Evolutionary conservation across 2,329 filamentous ascomycete genomes (phyloP).

Genomic region (Lasiodiplodia hormozganensis): DNA sequence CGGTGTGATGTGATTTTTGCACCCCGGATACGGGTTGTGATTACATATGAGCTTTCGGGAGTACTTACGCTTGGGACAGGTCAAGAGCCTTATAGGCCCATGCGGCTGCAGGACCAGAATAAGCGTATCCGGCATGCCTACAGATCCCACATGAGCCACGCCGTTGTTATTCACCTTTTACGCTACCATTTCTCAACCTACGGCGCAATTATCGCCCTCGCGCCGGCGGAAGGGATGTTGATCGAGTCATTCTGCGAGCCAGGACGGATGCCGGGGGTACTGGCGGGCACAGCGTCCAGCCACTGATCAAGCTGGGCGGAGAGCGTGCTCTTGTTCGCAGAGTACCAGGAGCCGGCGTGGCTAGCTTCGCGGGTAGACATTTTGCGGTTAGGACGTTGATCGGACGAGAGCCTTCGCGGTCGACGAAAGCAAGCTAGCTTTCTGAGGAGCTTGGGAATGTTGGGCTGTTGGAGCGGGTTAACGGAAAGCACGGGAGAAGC

Average conservation of each 20-base stretch:
- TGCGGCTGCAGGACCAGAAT: constrained; percentile 89
- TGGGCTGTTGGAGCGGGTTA: constrained; percentile 9
- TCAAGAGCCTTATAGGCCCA: constrained; percentile 94
- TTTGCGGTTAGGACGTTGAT: background rate
- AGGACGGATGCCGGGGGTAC: constrained; percentile 66
- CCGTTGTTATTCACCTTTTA: constrained; percentile 5
- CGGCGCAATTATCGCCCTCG: constrained; percentile 91
- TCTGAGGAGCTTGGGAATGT: constrained; percentile 6
- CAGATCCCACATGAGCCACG: constrained; percentile 33
- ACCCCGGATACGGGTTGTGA: background rate
- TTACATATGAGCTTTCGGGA: background rate
- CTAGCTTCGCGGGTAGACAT: constrained; percentile 63
- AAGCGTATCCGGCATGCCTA: constrained; percentile 92
- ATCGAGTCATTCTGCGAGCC: constrained; percentile 46
- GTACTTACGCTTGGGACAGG: constrained; percentile 71
- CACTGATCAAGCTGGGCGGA: constrained; percentile 74
- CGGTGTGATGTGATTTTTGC: background rate
- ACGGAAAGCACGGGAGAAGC: constrained; percentile 6
- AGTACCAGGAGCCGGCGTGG: constrained; percentile 92
- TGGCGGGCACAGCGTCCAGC: constrained; percentile 73
- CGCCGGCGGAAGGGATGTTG: constrained; percentile 72
- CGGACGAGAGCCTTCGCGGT: background rate
- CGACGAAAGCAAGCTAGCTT: constrained; percentile 14
- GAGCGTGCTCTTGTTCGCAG: constrained; percentile 65
- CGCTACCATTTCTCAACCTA: constrained; percentile 56